phyloP scores from a whole-genome alignment of 257 asterid genomes.

The Przewalskia tangutica region DNA sequence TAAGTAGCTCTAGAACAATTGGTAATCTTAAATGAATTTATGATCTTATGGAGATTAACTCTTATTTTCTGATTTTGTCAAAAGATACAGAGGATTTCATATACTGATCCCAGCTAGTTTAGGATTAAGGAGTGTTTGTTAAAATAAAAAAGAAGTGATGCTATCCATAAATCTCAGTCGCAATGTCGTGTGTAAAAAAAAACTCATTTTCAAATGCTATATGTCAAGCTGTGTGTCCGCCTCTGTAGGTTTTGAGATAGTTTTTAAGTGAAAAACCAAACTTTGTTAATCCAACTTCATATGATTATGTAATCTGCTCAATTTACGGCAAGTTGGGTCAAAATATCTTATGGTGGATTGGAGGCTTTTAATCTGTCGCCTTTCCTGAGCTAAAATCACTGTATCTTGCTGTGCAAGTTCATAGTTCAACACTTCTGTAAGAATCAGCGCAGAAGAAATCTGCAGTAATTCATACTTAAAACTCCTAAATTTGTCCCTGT shows the following conservation, averaged over 20 bases:
- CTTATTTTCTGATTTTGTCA: slow-evolving; percentile 1
- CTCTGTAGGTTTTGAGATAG: neutral
- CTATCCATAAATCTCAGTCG: neutral
- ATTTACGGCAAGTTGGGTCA: neutral
- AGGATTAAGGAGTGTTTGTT: neutral
- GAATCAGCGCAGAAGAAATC: neutral
- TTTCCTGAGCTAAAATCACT: neutral
- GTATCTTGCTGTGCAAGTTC: neutral
- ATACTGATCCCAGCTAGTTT: neutral
- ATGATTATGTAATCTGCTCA: neutral
- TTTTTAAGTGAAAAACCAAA: neutral
- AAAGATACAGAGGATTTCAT: neutral
- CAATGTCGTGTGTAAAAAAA: neutral
- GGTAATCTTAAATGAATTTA: neutral
- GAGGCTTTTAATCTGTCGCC: neutral
- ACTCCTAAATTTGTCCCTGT: neutral
- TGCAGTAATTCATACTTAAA: neutral
- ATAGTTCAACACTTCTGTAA: neutral
- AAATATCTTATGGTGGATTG: neutral
- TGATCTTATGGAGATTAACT: neutral
- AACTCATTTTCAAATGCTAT: neutral
- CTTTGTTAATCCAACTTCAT: neutral
- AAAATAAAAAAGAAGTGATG: neutral
- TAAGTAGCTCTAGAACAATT: neutral
- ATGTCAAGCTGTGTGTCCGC: neutral